These are phyloP conservation scores for Zygotorulaspora florentina DNA, from an alignment of 805 yeast species.

Conservation along the genomic window DNA sequence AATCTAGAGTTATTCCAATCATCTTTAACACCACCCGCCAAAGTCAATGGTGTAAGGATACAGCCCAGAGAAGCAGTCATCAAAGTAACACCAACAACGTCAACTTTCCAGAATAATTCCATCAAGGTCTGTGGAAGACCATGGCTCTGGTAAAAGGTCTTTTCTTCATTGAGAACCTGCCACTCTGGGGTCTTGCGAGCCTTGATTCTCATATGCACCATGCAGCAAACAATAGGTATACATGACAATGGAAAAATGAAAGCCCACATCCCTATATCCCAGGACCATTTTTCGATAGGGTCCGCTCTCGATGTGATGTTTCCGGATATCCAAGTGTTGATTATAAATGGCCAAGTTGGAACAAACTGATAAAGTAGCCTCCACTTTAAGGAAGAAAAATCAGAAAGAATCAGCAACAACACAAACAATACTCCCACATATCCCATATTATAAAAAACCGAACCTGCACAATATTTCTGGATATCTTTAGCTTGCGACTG, in stretches of 20 bases:
- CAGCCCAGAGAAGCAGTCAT: conserved; percentile 57
- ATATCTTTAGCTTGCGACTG: conserved; percentile 53
- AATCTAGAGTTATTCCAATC: conserved; percentile 59
- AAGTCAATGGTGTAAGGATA: conserved; percentile 65
- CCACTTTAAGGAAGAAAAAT: conserved; percentile 66
- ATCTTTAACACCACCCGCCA: conserved; percentile 59
- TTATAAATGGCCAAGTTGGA: conserved; percentile 68
- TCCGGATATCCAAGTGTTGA: conserved; percentile 77
- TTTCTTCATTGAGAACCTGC: conserved; percentile 39
- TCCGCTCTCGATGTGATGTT: conserved; percentile 42
- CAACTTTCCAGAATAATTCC: conserved; percentile 58
- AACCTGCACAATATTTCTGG: conserved; percentile 53
- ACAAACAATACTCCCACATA: conserved; percentile 60
- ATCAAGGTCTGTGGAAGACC: conserved; percentile 34
- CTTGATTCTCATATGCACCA: conserved; percentile 50
- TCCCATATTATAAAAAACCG: conserved; percentile 47
- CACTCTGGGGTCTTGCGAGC: conserved; percentile 55
- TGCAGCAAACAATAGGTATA: conserved; percentile 53
- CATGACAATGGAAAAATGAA: conserved; percentile 64
- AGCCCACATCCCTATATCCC: conserved; percentile 83
- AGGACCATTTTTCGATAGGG: conserved; percentile 47
- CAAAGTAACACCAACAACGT: conserved; percentile 57
- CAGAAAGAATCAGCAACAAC: conserved; percentile 57
- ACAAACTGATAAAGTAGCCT: conserved; percentile 60
- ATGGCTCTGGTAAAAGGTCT: conserved; percentile 37